Percentiles rank a stretch among this genome's conserved stretches.
phyloP scores from a whole-genome alignment of 139 green algal species.

The Picochlorum sp. region DNA sequence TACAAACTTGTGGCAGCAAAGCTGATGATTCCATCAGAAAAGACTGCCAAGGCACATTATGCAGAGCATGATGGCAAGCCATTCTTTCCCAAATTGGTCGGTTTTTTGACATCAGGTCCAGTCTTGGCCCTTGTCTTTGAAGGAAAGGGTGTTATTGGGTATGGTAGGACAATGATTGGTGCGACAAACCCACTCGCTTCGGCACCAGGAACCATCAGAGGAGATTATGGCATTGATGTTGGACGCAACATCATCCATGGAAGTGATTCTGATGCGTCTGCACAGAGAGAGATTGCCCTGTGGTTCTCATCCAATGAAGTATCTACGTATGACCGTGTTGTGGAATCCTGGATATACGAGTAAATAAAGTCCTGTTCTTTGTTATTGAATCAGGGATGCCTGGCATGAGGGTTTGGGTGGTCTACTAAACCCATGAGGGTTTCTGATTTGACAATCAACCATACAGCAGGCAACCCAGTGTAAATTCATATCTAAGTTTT shows the following conservation, averaged over 20 bases:
- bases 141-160: constrained; percentile 57
- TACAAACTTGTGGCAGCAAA: constrained; percentile 69
- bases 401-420: no score
- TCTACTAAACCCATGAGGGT: no score
- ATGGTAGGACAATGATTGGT: constrained; percentile 66
- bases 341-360: constrained; percentile 55
- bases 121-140: constrained; percentile 59
- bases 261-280: constrained; percentile 49
- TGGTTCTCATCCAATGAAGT: constrained; percentile 63
- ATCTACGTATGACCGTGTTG: constrained; percentile 34
- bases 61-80: constrained; percentile 43
- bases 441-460: constrained; percentile 9
- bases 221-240: constrained; percentile 56
- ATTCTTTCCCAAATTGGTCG: constrained; percentile 55
- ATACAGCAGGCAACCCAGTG: background rate
- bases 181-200: constrained; percentile 67
- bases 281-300: constrained; percentile 58
- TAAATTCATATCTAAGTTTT: background rate
- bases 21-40: constrained; percentile 41
- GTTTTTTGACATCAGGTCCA: constrained; percentile 48
- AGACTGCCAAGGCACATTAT: constrained; percentile 42
- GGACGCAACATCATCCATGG: constrained; percentile 68
- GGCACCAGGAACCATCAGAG: constrained; percentile 63
- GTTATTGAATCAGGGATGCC: no score
- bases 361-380: constrained; percentile 2